These are phyloP conservation scores for Chrysoporthe cubensis DNA, from an alignment of 2,329 filamentous ascomycete genomes.

Conservation along the genomic window DNA sequence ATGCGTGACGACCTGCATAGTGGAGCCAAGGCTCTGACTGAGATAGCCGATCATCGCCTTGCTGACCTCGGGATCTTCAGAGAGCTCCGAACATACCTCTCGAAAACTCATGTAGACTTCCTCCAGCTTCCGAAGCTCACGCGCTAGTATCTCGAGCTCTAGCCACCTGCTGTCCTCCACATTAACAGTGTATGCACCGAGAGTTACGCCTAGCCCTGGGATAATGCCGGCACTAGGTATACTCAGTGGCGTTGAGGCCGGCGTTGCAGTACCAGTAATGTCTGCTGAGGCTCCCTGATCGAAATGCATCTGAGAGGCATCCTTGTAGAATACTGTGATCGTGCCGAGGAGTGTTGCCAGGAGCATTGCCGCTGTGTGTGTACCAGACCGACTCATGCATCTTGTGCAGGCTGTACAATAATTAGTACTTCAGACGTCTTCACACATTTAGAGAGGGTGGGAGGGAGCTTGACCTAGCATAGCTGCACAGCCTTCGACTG, in stretches of 20 bases:
- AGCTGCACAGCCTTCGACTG: conserved; percentile 51
- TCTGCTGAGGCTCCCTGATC: conserved; percentile 35
- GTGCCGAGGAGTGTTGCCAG: conserved; percentile 54
- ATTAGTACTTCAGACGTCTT: neutral
- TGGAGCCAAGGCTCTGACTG: conserved; percentile 47
- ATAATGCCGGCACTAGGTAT: neutral
- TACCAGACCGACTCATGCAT: conserved; percentile 49
- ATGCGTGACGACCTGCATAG: conserved; percentile 46
- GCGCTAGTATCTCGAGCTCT: conserved; percentile 51
- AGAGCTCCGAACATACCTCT: conserved; percentile 45
- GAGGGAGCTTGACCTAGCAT: conserved; percentile 42
- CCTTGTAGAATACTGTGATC: conserved; percentile 51
- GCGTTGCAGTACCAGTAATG: conserved; percentile 21
- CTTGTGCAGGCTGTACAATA: conserved; percentile 39
- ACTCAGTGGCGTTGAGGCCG: neutral
- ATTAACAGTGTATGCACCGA: conserved; percentile 50
- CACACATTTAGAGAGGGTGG: too few species aligned
- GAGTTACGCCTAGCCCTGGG: conserved; percentile 42
- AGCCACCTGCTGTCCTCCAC: conserved; percentile 52
- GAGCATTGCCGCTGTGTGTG: conserved; percentile 52
- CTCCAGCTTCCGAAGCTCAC: conserved; percentile 53
- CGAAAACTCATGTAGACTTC: conserved; percentile 50
- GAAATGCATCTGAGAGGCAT: conserved; percentile 45
- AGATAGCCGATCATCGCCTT: conserved; percentile 51
- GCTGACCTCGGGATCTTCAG: conserved; percentile 48